Conservation (phyloP, 495 filamentous ascomycete species). For the Paragyromitra xinjiangensis region DNA sequence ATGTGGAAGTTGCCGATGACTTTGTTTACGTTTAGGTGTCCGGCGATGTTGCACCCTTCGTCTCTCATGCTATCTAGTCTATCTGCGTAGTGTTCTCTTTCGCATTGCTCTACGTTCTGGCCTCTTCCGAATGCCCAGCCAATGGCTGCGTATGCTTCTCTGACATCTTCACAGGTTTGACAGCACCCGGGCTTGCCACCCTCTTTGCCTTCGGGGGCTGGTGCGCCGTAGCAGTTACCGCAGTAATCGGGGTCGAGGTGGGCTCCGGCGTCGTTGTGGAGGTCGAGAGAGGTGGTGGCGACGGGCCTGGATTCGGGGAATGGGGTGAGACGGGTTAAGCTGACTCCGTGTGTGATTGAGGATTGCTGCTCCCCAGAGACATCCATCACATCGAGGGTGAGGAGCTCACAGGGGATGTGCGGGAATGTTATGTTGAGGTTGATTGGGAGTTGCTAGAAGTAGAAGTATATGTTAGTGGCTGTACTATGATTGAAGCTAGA, state of each 20-base stretch:
- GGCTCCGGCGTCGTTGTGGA: constrained; percentile 84
- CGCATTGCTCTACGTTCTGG: constrained; percentile 93
- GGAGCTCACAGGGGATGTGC: constrained; percentile 88
- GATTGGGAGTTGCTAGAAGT: constrained; percentile 90
- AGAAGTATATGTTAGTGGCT: constrained; percentile 1
- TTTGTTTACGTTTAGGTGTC: constrained; percentile 93
- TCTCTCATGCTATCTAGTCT: constrained; percentile 82
- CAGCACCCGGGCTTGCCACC: constrained; percentile 84
- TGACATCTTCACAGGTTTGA: constrained; percentile 95
- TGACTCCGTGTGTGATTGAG: constrained; percentile 89
- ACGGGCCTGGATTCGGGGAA: constrained; percentile 78
- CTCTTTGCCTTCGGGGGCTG: constrained; percentile 71
- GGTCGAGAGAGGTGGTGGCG: constrained; percentile 80
- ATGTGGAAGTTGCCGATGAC: constrained; percentile 99
- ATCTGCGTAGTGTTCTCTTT: constrained; percentile 90
- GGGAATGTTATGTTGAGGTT: constrained; percentile 98
- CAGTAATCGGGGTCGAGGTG: constrained; percentile 94
- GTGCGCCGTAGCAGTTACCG: constrained; percentile 89
- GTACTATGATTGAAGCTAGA: constrained; percentile 8
- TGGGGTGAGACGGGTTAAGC: constrained; percentile 81
- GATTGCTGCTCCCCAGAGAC: constrained; percentile 95
- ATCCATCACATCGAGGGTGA: constrained; percentile 98
- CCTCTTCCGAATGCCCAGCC: constrained; percentile 94
- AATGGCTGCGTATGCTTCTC: constrained; percentile 86
- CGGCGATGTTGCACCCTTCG: constrained; percentile 95